phyloP scores from a whole-genome alignment of 768 basidiomycete species.

The Lactifluus hygrophoroides region DNA sequence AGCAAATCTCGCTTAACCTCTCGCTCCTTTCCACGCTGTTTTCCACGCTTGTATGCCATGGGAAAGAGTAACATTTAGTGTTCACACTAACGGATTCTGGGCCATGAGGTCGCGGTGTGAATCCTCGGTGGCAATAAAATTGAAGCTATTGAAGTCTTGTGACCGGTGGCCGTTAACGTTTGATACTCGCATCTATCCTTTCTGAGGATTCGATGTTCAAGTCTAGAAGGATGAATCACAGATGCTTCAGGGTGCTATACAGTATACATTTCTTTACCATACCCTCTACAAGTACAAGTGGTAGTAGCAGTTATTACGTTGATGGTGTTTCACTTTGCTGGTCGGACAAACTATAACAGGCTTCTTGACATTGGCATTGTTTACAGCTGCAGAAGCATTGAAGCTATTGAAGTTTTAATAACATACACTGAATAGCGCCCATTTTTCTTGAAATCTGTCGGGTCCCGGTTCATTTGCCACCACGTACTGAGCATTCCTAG shows the following conservation, averaged over 20 bases:
- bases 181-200: neutral
- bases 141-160: no score
- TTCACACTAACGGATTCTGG: neutral
- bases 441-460: neutral
- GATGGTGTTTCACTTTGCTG: neutral
- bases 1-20: no score
- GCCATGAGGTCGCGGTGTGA: neutral
- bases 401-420: neutral
- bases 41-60: neutral
- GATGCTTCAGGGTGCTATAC: no score
- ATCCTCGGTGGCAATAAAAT: no score
- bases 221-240: no score
- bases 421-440: neutral
- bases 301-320: no score
- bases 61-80: neutral
- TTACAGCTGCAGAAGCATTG: neutral
- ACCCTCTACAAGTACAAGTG: no score
- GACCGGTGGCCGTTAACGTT: no score
- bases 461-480: neutral
- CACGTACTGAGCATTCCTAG: neutral
- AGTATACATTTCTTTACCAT: no score
- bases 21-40: no score
- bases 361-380: no score
- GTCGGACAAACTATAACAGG: no score
- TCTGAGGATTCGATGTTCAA: neutral